phyloP scores from a whole-genome alignment of 257 asterid genomes.

The Fraxinus pennsylvanica region DNA sequence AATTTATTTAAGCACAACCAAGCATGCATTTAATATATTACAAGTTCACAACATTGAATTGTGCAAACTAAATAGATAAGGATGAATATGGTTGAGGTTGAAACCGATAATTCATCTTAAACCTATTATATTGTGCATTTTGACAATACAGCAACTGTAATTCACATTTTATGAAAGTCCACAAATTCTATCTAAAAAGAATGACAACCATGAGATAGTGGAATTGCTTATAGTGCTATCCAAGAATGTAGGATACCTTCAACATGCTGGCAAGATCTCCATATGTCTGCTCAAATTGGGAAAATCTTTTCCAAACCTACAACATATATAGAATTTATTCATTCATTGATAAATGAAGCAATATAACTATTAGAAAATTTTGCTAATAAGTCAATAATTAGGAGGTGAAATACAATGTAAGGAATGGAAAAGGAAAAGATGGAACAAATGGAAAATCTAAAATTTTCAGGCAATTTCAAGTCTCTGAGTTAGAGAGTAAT shows the following conservation, averaged over 20 bases:
- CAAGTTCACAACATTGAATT: background rate
- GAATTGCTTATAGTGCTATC: background rate
- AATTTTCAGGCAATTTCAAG: background rate
- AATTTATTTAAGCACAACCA: background rate
- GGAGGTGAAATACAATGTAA: background rate
- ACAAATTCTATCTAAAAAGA: constrained; percentile 12
- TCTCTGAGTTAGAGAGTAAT: background rate
- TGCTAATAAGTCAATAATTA: constrained; percentile 3
- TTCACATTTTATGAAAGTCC: background rate
- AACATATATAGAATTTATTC: constrained; percentile 21
- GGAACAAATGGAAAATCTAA: background rate
- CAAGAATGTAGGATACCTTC: constrained; percentile 55
- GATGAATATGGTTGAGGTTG: background rate
- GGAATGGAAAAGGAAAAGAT: background rate
- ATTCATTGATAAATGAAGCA: background rate
- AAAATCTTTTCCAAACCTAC: constrained; percentile 92
- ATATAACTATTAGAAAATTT: background rate
- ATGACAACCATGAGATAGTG: background rate
- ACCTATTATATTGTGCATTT: background rate
- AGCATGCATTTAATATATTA: background rate
- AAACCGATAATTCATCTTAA: background rate
- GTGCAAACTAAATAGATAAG: background rate
- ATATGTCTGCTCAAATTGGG: constrained; percentile 87
- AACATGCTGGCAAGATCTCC: constrained; percentile 98
- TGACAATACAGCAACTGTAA: constrained; percentile 1